These are phyloP conservation scores for Aspergillus luchuensis DNA, from an alignment of 2,329 filamentous ascomycete genomes.

Conservation along the genomic window DNA sequence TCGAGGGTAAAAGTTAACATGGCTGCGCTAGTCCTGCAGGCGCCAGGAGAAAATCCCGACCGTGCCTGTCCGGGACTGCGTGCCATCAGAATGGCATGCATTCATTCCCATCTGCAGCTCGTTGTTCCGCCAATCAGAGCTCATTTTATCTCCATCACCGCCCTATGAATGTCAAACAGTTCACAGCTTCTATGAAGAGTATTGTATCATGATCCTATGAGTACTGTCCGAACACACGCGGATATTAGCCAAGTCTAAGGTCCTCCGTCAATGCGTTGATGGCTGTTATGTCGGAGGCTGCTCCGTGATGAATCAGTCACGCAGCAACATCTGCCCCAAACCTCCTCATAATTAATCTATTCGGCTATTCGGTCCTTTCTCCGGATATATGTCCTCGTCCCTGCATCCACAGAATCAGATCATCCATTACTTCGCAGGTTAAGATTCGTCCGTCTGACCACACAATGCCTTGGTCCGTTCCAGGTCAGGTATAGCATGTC, in stretches of 20 bases:
- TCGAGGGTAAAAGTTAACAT: no score
- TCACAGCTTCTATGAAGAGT: no score
- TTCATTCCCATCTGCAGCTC: no score
- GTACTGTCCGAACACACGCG: background rate
- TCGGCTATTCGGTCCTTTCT: background rate
- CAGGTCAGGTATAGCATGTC: background rate
- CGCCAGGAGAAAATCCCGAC: no score
- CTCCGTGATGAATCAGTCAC: background rate
- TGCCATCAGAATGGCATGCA: no score
- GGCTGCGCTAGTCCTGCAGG: no score
- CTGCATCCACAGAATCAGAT: background rate
- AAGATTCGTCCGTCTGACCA: background rate
- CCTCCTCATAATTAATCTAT: background rate
- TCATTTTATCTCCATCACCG: accelerated
- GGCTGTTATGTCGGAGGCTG: background rate
- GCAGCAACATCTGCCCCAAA: background rate
- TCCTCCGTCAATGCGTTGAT: background rate
- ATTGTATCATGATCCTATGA: no score
- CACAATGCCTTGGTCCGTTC: background rate
- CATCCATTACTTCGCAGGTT: background rate
- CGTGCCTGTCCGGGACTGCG: no score
- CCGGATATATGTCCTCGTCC: background rate
- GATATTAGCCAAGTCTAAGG: background rate
- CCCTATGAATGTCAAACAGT: no score
- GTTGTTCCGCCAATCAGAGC: no score